Conservation (phyloP, 2,329 filamentous ascomycete species). For the Achaetomium macrosporum region DNA sequence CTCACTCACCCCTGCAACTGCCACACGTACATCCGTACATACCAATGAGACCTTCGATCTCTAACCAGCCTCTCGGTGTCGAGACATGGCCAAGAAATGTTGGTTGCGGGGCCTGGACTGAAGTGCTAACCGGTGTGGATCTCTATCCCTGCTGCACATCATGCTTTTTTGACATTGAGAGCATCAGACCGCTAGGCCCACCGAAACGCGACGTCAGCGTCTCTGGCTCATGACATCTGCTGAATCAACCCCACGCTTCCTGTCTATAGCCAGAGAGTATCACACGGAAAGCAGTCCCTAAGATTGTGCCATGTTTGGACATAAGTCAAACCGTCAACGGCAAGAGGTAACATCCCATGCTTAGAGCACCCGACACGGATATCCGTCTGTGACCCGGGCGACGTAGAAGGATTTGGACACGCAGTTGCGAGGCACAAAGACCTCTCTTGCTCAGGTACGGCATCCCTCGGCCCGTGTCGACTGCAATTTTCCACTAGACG, state of each 20-base stretch:
- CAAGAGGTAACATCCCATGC: not conserved
- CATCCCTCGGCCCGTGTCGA: not conserved
- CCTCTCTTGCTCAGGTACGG: not conserved
- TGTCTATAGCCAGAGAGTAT: not conserved
- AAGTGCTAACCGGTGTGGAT: slow-evolving; percentile 14
- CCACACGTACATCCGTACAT: too few relatives aligned
- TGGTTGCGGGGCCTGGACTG: slow-evolving; percentile 10
- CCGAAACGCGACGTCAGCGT: not conserved
- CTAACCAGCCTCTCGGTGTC: too few relatives aligned
- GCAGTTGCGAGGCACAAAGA: not conserved
- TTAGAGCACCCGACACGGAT: slow-evolving; percentile 2
- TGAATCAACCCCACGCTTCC: not conserved
- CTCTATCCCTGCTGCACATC: slow-evolving; percentile 25
- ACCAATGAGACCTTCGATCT: too few relatives aligned
- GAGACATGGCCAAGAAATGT: not conserved
- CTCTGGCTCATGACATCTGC: not conserved
- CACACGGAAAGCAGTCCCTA: not conserved
- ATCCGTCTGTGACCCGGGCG: not conserved
- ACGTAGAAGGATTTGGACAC: not conserved
- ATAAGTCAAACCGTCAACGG: not conserved
- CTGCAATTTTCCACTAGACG: not conserved
- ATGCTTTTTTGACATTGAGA: slow-evolving; percentile 12
- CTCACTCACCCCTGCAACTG: too few relatives aligned
- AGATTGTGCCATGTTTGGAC: slow-evolving; percentile 6
- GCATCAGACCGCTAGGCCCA: slow-evolving; percentile 3